These are phyloP conservation scores for Protomyces inouyei DNA, from an alignment of 1,139 yeast genomes.

Conservation along the genomic window DNA sequence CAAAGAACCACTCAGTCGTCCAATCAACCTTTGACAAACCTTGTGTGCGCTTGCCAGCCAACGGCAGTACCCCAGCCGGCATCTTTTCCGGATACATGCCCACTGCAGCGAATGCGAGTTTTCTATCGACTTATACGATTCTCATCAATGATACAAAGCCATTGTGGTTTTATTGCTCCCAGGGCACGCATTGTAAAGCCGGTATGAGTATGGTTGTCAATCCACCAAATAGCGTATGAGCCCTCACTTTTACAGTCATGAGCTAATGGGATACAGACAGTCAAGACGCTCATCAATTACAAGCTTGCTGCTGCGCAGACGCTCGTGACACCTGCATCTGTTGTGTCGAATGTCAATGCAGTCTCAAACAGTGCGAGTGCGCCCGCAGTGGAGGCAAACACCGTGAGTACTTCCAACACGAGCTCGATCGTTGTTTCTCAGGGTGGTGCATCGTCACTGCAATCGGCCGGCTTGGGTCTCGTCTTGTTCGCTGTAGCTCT, in stretches of 20 bases:
- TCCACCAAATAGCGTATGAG: slow-evolving; percentile 13
- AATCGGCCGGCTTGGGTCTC: too few species aligned
- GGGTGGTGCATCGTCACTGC: too few species aligned
- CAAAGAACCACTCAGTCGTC: slow-evolving; percentile 32
- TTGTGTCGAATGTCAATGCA: neutral
- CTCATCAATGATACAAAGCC: slow-evolving; percentile 32
- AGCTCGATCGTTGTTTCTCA: too few species aligned
- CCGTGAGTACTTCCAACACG: too few species aligned
- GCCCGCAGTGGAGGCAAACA: neutral
- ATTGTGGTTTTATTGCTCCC: slow-evolving; percentile 34
- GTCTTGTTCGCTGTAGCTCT: neutral
- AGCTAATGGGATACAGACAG: neutral
- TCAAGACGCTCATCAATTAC: neutral
- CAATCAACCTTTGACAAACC: slow-evolving; percentile 32
- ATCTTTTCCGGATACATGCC: slow-evolving; percentile 32
- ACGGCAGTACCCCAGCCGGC: slow-evolving; percentile 17
- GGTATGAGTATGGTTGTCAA: slow-evolving; percentile 35
- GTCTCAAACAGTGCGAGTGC: neutral
- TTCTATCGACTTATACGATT: slow-evolving; percentile 29
- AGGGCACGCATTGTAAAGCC: slow-evolving; percentile 32
- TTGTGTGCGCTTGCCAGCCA: slow-evolving; percentile 28
- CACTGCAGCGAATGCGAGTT: slow-evolving; percentile 1
- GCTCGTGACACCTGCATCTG: neutral
- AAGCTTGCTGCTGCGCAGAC: neutral
- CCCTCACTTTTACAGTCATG: too few species aligned